A percentile compares a stretch with the other conserved stretches of the same genome.
These are phyloP conservation scores for Phytophthora pini DNA, from an alignment of 352 stramenopile genomes.

Conservation along the genomic window DNA sequence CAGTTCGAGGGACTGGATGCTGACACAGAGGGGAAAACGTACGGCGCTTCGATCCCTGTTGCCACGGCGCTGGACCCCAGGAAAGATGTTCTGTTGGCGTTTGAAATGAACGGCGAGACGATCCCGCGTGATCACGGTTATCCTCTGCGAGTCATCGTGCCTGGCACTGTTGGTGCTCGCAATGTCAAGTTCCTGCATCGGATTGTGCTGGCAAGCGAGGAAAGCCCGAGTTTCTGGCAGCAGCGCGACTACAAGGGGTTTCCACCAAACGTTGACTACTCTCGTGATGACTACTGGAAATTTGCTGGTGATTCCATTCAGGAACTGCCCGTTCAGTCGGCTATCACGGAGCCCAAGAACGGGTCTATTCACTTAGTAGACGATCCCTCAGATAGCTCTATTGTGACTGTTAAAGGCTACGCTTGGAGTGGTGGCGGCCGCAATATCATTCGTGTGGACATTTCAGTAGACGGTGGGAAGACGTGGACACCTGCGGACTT, in stretches of 20 bases:
- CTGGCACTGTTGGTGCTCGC: slow-evolving; percentile 93
- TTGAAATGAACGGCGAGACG: slow-evolving; percentile 97
- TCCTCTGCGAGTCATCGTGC: slow-evolving; percentile 96
- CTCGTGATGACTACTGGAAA: slow-evolving; percentile 84
- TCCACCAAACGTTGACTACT: slow-evolving; percentile 87
- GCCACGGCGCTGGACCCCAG: slow-evolving; percentile 94
- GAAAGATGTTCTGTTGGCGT: slow-evolving; percentile 98
- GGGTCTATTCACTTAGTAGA: slow-evolving; percentile 51
- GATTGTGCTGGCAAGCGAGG: slow-evolving; percentile 84
- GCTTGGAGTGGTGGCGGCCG: slow-evolving; percentile 95
- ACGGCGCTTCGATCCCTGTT: slow-evolving; percentile 92
- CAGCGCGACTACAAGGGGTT: slow-evolving; percentile 94
- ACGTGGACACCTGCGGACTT: slow-evolving; percentile 94
- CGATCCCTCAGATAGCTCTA: slow-evolving; percentile 65
- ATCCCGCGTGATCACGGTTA: slow-evolving; percentile 96
- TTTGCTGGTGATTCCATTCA: slow-evolving; percentile 91
- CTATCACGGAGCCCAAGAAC: slow-evolving; percentile 89
- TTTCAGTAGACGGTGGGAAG: slow-evolving; percentile 94
- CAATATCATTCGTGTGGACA: slow-evolving; percentile 96
- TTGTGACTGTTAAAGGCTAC: slow-evolving; percentile 93
- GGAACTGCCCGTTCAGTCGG: slow-evolving; percentile 91
- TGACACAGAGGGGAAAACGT: slow-evolving; percentile 86
- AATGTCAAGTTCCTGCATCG: slow-evolving; percentile 98
- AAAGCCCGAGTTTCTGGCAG: slow-evolving; percentile 93
- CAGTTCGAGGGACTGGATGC: slow-evolving; percentile 85